Evolutionary conservation across 2,329 filamentous ascomycete genomes (phyloP), one percentile per base, ranked within the genome.

Genomic region (Paracoccidioides brasiliensis): DNA sequence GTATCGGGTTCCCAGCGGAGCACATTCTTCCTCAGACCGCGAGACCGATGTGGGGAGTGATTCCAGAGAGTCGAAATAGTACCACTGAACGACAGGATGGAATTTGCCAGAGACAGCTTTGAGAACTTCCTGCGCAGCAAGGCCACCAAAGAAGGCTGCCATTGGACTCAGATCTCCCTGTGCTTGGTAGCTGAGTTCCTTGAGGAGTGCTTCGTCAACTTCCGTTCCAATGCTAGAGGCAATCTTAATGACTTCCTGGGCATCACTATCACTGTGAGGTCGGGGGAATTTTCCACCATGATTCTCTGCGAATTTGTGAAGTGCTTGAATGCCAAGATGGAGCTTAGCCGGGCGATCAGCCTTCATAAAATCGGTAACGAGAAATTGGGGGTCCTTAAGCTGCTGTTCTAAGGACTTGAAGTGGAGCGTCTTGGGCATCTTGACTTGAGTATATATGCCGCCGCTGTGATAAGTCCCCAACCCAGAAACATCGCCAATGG

Each of bases 61-160:
- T 72, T 98, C 93, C n/a, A 98, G 77, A 1, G 93, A 95, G 72
- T 98, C 93, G 64, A 96, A 94, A 77, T 98, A 97, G 69, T 98
- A 80, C 83, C 88, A 97, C 70, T 98, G 93, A 63, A 86, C 80
- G 61, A 97, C 84, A n/a, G 93, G 93, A 64, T 89, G 83, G 75
- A 98, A 98, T 73, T 98, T 98, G 63, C 93, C 93, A 53, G 93
- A 98, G 5, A 98, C 88, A 15, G 91, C 89, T 74, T 98, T 98
- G 58, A 98, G 80, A 28, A 96, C 85, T 71, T 98, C 93, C 69
- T 98, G 93, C 1, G 93, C 93, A 32, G 88, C 81, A 63, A 96
- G 81, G 63, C 93, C 93, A 70, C 93, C 93, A 66, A 96, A 97
- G 73, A 96, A 88, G 15, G 93, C 91, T 30, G 90, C 89, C 80